Percentiles rank a stretch among this genome's conserved stretches.
phyloP scores from a whole-genome alignment of 108 stramenopile species.

The Nitzschia putrida region DNA sequence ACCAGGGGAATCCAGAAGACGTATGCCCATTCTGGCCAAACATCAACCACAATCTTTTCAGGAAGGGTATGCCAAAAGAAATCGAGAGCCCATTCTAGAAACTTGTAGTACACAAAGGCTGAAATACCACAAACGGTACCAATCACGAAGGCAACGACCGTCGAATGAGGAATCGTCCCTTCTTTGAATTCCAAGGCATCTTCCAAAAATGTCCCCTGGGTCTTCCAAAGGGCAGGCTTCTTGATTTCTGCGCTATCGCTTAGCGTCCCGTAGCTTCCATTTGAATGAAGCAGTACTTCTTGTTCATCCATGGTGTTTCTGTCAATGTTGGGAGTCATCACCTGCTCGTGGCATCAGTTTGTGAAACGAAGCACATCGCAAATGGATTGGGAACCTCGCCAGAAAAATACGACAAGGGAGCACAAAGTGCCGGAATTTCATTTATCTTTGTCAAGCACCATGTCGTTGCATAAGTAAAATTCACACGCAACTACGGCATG shows the following conservation, averaged over 20 bases:
- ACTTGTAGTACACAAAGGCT: constrained; percentile 53
- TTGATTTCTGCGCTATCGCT: background rate
- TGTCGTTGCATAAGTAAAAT: too few relatives aligned
- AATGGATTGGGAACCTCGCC: too few relatives aligned
- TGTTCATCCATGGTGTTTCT: constrained; percentile 7
- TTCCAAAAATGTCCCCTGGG: constrained; percentile 37
- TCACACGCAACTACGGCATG: too few relatives aligned
- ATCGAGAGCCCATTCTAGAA: constrained; percentile 42
- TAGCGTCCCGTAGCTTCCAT: constrained; percentile 7
- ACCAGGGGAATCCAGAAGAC: constrained; percentile 62
- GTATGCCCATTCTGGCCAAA: constrained; percentile 42
- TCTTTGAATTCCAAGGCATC: constrained; percentile 50
- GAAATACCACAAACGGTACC: constrained; percentile 64
- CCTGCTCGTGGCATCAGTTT: too few relatives aligned
- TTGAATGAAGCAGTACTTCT: background rate
- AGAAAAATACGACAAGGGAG: too few relatives aligned
- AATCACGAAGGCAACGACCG: constrained; percentile 53
- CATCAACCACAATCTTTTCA: constrained; percentile 35
- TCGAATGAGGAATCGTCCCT: constrained; percentile 60
- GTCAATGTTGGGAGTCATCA: background rate
- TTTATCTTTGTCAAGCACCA: too few relatives aligned
- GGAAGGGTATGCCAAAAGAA: constrained; percentile 56
- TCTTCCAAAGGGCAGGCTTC: constrained; percentile 6
- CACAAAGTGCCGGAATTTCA: too few relatives aligned
- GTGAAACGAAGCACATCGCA: too few relatives aligned